Evolutionary conservation across 164 flowering plant genomes (phyloP).

Genomic region (Annona cherimola): DNA sequence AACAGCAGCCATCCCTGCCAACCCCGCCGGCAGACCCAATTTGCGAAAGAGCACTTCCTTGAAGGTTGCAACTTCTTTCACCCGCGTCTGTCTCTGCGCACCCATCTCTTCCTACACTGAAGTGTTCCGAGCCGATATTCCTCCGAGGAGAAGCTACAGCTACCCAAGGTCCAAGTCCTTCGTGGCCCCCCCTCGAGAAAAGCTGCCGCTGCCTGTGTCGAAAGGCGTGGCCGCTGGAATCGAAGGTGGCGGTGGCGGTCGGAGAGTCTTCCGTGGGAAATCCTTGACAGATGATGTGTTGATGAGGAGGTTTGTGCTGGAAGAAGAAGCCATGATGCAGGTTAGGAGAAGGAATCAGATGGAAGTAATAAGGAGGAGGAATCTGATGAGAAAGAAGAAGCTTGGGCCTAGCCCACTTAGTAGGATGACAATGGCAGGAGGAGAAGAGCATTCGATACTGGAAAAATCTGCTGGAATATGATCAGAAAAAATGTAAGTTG

Average conservation of each 20-base stretch:
- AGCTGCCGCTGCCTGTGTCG: slow-evolving; percentile 13
- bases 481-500: neutral
- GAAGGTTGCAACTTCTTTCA: slow-evolving; percentile 69
- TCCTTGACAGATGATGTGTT: slow-evolving; percentile 77
- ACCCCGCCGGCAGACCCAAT: slow-evolving; percentile 25
- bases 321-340: slow-evolving; percentile 88
- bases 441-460: slow-evolving; percentile 1
- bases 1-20: slow-evolving; percentile 17
- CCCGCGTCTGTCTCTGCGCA: slow-evolving; percentile 83
- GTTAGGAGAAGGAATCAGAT: slow-evolving; percentile 64
- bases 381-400: slow-evolving; percentile 47
- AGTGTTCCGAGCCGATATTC: slow-evolving; percentile 52
- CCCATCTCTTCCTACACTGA: slow-evolving; percentile 88
- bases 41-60: slow-evolving; percentile 70
- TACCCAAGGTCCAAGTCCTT: slow-evolving; percentile 53
- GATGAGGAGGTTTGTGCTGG: slow-evolving; percentile 89
- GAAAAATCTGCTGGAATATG: neutral
- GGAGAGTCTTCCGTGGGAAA: slow-evolving; percentile 71
- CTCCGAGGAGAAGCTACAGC: slow-evolving; percentile 74
- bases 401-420: slow-evolving; percentile 87
- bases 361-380: slow-evolving; percentile 75
- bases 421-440: slow-evolving; percentile 55
- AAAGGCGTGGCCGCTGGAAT: slow-evolving; percentile 35
- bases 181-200: slow-evolving; percentile 16
- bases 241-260: slow-evolving; percentile 12